Evolutionary conservation across 164 flowering plant species (phyloP).

Genomic region (Vitis vinifera): ASM3070453v1 NC_081809.1:22048501-22049000

Average conservation of each 20-base stretch:
- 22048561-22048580: not conserved
- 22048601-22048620: not conserved
- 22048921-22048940: too few species aligned
- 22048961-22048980: too few species aligned
- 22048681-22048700: conserved; percentile 16
- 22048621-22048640: too few species aligned
- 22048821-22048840: too few species aligned
- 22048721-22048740: conserved; percentile 21
- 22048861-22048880: too few species aligned
- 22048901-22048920: too few species aligned
- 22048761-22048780: conserved; percentile 16
- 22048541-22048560: conserved; percentile 6
- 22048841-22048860: too few species aligned
- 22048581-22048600: conserved; percentile 7
- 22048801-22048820: too few species aligned
- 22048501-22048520: conserved; percentile 4
- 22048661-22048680: conserved; percentile 11
- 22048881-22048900: too few species aligned
- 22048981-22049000: too few species aligned
- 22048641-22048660: too few species aligned
- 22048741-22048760: conserved; percentile 9
- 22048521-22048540: conserved; percentile 33
- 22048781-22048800: not conserved
- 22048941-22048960: too few species aligned
- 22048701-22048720: conserved; percentile 17